Conservation (phyloP, 352 stramenopile species). For the Thalassiosira sp. region DNA sequence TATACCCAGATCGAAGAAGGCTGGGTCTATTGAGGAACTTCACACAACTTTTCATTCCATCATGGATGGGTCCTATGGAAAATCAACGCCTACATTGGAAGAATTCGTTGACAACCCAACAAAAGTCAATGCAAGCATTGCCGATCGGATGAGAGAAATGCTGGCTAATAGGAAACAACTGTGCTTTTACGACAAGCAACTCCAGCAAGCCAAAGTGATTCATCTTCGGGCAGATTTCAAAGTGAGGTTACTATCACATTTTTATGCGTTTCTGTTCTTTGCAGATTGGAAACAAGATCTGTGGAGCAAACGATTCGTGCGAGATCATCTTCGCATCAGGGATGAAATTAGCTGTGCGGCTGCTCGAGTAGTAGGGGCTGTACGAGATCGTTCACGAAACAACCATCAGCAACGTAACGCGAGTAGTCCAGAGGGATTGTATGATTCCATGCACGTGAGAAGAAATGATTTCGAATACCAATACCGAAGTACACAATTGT, state of each 20-base stretch:
- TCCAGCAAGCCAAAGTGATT: slow-evolving; percentile 66
- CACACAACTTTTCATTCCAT: slow-evolving; percentile 48
- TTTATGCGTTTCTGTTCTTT: slow-evolving; percentile 83
- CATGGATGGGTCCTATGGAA: slow-evolving; percentile 52
- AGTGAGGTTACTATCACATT: slow-evolving; percentile 77
- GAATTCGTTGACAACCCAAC: slow-evolving; percentile 70
- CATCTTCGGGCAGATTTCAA: slow-evolving; percentile 70
- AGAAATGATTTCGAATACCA: slow-evolving; percentile 79
- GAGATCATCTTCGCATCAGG: slow-evolving; percentile 79
- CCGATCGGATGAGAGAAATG: slow-evolving; percentile 66
- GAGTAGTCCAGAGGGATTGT: slow-evolving; percentile 44
- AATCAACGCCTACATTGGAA: slow-evolving; percentile 53
- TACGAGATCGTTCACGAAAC: slow-evolving; percentile 53
- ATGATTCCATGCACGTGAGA: slow-evolving; percentile 61
- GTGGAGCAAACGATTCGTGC: slow-evolving; percentile 78
- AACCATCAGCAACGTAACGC: slow-evolving; percentile 32
- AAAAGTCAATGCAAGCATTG: slow-evolving; percentile 59
- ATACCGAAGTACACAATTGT: slow-evolving; percentile 56
- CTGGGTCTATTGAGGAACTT: slow-evolving; percentile 50
- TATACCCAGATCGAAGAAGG: slow-evolving; percentile 61
- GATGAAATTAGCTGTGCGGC: slow-evolving; percentile 85
- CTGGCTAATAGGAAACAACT: slow-evolving; percentile 50
- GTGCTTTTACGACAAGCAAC: slow-evolving; percentile 76
- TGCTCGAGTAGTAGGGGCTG: slow-evolving; percentile 67
- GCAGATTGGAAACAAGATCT: slow-evolving; percentile 79